Evolutionary conservation across 2,329 filamentous ascomycete species (phyloP), one percentile per base, ranked within the genome.

Genomic region (Hypoxylon sp.): DNA sequence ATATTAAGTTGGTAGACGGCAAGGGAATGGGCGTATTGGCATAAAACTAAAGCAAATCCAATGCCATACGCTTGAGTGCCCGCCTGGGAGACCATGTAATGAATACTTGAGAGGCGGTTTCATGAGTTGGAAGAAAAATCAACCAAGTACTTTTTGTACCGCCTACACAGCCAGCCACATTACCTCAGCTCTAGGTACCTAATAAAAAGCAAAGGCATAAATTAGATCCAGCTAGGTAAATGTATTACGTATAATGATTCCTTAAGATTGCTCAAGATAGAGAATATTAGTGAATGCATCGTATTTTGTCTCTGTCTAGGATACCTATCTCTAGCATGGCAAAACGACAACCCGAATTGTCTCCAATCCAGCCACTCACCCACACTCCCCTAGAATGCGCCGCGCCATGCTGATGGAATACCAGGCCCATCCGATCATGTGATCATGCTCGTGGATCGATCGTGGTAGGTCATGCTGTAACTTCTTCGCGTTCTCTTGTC

Each of bases 361-460:
- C 57, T 52, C 43, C 43, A 45, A 65, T 25, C 49, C 41, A 34
- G 36, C 30, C 30, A 46, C 51, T 57, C 53, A 56, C 53, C 25
- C 51, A 57, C 53, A 51, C 53, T 21, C 56, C 45, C 61, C 58
- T 41, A 25, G 30, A 68, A 72, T 72, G 70, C 68, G 69, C 65
- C 68, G 65, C 64, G 55, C 68, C 50, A 60, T 67, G 64, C 58
- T 60, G 51, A 63, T 60, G 51, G 51, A 65, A 63, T 63, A 67
- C 57, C 60, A 34, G 51, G 49, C 55, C 61, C 59, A 36, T 65
- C 49, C 58, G 68, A 68, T 63, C 68, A 68, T 68, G 46, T 55
- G 68, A 68, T 63, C 68, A 70, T 68, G 46, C 61, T 61, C 63
- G 41, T 67, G n/a, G 64, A 68, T 67, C 21, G 64, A 70, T 70